These are phyloP conservation scores for Candida pseudoviswanathii DNA, from an alignment of 1,139 yeast genomes.

Conservation along the genomic window DNA sequence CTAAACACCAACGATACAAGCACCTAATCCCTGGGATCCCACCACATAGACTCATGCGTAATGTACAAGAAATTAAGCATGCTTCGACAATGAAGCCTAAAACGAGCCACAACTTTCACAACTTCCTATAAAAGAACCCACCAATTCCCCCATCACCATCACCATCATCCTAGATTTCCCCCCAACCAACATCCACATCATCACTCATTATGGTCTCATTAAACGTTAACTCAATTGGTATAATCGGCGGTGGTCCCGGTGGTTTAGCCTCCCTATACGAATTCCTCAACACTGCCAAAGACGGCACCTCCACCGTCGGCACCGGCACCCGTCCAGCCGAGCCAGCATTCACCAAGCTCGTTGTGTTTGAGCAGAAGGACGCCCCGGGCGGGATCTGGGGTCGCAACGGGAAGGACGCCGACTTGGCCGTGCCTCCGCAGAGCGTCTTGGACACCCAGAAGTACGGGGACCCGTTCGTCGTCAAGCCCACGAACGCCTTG, in stretches of 20 bases:
- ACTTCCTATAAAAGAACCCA: no score
- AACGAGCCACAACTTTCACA: no score
- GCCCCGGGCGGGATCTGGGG: conserved; percentile 41
- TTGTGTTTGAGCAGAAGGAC: conserved; percentile 36
- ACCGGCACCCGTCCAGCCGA: conserved; percentile 18
- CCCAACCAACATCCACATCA: no score
- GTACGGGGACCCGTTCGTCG: conserved; percentile 27
- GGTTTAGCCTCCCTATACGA: conserved; percentile 41
- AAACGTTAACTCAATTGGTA: conserved; percentile 29
- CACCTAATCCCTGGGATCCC: no score
- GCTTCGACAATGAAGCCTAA: no score
- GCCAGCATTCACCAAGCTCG: conserved; percentile 28
- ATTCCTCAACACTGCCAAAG: conserved; percentile 32
- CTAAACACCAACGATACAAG: no score
- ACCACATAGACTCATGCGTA: no score
- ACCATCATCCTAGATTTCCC: no score
- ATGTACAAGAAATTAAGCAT: no score
- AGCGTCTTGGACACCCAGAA: conserved; percentile 27
- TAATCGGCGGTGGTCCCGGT: conserved; percentile 42
- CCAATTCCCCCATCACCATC: no score
- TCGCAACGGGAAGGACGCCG: conserved; percentile 20
- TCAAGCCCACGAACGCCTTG: conserved; percentile 23
- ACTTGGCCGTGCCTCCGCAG: conserved; percentile 33
- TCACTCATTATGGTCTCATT: conserved; percentile 11
- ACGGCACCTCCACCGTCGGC: conserved; percentile 34